phyloP scores from a whole-genome alignment of 2,329 filamentous ascomycete species.

The Boeremia lycopersici region DNA sequence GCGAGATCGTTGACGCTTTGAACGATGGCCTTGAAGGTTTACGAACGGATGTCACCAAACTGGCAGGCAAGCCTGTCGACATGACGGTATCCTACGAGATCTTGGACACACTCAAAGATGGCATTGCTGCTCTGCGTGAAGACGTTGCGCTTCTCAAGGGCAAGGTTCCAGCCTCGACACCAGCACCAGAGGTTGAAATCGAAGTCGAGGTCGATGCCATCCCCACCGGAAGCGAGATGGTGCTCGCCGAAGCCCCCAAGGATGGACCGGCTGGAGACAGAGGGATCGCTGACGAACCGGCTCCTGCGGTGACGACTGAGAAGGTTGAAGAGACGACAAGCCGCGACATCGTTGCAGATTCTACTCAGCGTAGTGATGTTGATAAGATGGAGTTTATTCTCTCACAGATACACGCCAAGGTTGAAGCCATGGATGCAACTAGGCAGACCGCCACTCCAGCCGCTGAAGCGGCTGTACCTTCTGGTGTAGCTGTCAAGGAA shows the following conservation, averaged over 20 bases:
- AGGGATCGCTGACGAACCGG: slow-evolving; percentile 51
- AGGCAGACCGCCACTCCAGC: slow-evolving; percentile 53
- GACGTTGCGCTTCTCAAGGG: slow-evolving; percentile 79
- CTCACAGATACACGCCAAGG: slow-evolving; percentile 79
- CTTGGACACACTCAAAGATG: slow-evolving; percentile 83
- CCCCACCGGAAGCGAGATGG: slow-evolving; percentile 55
- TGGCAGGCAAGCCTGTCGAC: slow-evolving; percentile 79
- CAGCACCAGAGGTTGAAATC: slow-evolving; percentile 33
- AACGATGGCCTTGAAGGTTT: slow-evolving; percentile 76
- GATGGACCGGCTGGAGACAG: slow-evolving; percentile 40
- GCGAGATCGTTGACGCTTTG: slow-evolving; percentile 65
- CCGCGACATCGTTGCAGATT: slow-evolving; percentile 50
- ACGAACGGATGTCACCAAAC: slow-evolving; percentile 73
- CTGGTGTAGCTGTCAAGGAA: slow-evolving; percentile 53
- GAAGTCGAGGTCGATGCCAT: slow-evolving; percentile 56
- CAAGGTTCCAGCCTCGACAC: not conserved
- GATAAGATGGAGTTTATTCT: slow-evolving; percentile 86
- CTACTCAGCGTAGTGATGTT: slow-evolving; percentile 73
- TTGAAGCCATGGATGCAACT: slow-evolving; percentile 73
- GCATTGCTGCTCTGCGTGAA: slow-evolving; percentile 73
- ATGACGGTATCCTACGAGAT: slow-evolving; percentile 88
- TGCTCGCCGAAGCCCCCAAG: slow-evolving; percentile 57
- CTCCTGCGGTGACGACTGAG: slow-evolving; percentile 38
- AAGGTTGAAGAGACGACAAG: slow-evolving; percentile 47
- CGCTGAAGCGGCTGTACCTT: slow-evolving; percentile 34